These are phyloP conservation scores for Curvularia spicifera DNA, from an alignment of 2,329 filamentous ascomycete species.

Conservation along the genomic window DNA sequence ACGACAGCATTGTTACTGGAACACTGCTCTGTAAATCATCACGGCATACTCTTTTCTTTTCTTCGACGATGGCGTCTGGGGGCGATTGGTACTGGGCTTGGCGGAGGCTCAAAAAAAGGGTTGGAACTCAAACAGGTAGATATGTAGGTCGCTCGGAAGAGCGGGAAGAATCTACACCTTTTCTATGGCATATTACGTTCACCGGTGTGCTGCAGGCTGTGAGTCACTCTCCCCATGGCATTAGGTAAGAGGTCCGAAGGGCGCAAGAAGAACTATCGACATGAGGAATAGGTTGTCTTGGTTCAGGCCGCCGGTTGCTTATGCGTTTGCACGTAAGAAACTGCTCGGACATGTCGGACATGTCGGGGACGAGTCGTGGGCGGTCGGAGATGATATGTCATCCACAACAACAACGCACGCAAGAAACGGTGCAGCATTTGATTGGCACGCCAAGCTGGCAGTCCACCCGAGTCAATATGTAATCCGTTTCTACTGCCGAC, in stretches of 20 bases:
- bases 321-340: neutral
- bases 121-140: constrained; percentile 8
- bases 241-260: neutral
- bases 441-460: neutral
- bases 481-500: neutral
- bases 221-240: neutral
- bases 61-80: constrained; percentile 15
- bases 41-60: constrained; percentile 17
- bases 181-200: neutral
- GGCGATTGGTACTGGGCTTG: constrained; percentile 2
- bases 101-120: constrained; percentile 3
- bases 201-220: neutral
- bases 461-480: neutral
- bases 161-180: constrained; percentile 20
- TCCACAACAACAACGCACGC: neutral
- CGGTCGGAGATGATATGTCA: neutral
- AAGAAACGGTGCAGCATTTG: neutral
- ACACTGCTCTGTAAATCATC: constrained; percentile 33
- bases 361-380: neutral
- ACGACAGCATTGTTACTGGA: constrained; percentile 29
- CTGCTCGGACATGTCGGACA: neutral
- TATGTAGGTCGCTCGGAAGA: constrained; percentile 15
- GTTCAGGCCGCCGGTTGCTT: neutral
- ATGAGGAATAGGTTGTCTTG: neutral
- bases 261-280: neutral